Base-by-base conservation (phyloP, 2,329 filamentous ascomycete genomes). In the Penicillium sp. region DNA sequence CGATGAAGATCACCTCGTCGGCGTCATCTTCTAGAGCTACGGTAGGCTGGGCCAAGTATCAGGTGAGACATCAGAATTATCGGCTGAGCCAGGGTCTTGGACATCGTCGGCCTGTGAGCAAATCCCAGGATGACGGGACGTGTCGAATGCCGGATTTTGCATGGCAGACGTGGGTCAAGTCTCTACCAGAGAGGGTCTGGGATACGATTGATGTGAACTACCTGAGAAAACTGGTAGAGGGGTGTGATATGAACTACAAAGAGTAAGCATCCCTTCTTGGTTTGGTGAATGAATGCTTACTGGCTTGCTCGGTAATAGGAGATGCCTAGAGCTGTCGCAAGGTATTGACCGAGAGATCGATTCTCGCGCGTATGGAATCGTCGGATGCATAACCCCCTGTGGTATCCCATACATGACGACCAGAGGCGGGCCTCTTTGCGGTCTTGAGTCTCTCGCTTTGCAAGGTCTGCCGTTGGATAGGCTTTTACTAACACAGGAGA, bases 401-500 rank as follows among this genome's bases (percentile, higher is more conserved):
- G 90, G 89, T 0, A 81, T 86, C 7, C 84, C 85, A 1, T 91
- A 86, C 66, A 73, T 88, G 1, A 88, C 87, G 0, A 82, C 85
- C 56, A 82, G 86, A 63, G 86, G 86, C 21, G 83, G 88, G 0
- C 82, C 85, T 0, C 67, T 93, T 2, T 83, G 83, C 11, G 88
- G 90, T 0, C 80, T 83, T 5, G 90, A 93, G 72, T 79, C 85
- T 2, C 77, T 93, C 2, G 74, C 79, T 6, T 74, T 93, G 5
- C 91, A 93, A 67, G 91, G 91, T 1, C 79, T 93, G 53, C 89
- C 90, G 0, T 73, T 89, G 1, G 77, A 87, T 58, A 82, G 84
- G 53, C 78, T 93, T 11, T 78, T 87, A 0, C 81, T 92, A n/a
- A 88, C 85, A 0, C 83, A 83, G 8, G 88, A 93, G 68, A 84